These are phyloP conservation scores for Thelonectria blattea DNA, from an alignment of 2,329 filamentous ascomycete species.

Conservation along the genomic window DNA sequence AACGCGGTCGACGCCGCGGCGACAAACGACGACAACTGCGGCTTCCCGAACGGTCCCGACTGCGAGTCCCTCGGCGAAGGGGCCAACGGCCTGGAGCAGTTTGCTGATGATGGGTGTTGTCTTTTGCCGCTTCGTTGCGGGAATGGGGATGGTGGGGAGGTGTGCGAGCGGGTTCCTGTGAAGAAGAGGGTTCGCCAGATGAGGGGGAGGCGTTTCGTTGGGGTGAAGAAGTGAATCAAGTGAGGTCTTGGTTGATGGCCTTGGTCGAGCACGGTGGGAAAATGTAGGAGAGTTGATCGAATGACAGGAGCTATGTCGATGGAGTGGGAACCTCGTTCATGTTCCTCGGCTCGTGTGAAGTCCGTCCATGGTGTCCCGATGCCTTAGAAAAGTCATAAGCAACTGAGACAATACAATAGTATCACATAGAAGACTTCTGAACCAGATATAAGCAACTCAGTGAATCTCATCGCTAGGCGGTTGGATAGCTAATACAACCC, in stretches of 20 bases:
- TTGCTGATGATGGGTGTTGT: conserved; percentile 15
- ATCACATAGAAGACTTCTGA: neutral
- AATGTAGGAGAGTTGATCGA: too few species aligned
- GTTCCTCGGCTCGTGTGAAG: too few species aligned
- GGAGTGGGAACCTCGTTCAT: neutral
- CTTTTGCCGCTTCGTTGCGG: conserved; percentile 15
- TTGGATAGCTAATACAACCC: too few species aligned
- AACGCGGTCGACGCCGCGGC: too few species aligned
- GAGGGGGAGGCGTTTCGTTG: neutral
- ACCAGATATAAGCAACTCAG: neutral
- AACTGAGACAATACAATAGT: too few species aligned
- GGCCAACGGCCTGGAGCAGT: conserved; percentile 13
- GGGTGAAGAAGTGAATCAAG: neutral
- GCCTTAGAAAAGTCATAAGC: too few species aligned
- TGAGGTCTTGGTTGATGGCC: too few species aligned
- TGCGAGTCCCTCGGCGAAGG: conserved; percentile 14
- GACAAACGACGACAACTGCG: neutral
- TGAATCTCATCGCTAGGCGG: too few species aligned
- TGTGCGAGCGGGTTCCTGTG: conserved; percentile 7
- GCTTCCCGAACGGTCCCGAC: conserved; percentile 14
- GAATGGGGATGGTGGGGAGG: conserved; percentile 11
- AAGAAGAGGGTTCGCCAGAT: neutral
- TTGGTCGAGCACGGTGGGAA: too few species aligned
- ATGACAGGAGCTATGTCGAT: neutral
- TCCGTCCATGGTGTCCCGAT: too few species aligned